These are phyloP conservation scores for Xylariaceae sp. DNA, from an alignment of 2,329 filamentous ascomycete genomes.

Conservation along the genomic window DNA sequence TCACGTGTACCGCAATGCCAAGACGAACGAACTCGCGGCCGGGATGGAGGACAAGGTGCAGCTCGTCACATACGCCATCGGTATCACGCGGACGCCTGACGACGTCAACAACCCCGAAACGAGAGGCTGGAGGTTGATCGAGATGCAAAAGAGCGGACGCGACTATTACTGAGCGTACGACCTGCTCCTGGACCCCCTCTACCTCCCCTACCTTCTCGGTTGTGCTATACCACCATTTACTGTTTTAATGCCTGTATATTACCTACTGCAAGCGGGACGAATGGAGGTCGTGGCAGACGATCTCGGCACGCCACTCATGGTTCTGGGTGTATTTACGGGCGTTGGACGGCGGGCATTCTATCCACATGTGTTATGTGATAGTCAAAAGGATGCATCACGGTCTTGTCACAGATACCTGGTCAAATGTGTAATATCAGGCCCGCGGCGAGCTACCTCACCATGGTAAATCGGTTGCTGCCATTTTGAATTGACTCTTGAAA, in stretches of 20 bases:
- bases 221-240: neutral
- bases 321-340: slow-evolving; percentile 16
- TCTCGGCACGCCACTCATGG: slow-evolving; percentile 23
- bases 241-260: slow-evolving; percentile 17
- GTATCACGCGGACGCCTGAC: slow-evolving; percentile 86
- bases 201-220: too few relatives aligned
- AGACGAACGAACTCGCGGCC: slow-evolving; percentile 80
- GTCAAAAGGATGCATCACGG: slow-evolving; percentile 18
- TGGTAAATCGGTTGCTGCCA: too few relatives aligned
- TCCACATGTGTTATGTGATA: slow-evolving; percentile 20
- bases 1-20: slow-evolving; percentile 90
- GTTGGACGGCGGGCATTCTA: slow-evolving; percentile 14
- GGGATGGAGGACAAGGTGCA: slow-evolving; percentile 99
- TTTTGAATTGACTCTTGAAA: too few relatives aligned
- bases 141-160: slow-evolving; percentile 95
- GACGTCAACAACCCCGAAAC: slow-evolving; percentile 97
- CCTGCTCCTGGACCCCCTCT: too few relatives aligned
- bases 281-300: slow-evolving; percentile 9
- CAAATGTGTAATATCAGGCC: too few relatives aligned
- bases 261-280: slow-evolving; percentile 12
- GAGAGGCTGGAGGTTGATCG: slow-evolving; percentile 91
- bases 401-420: slow-evolving; percentile 7
- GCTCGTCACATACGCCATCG: slow-evolving; percentile 95
- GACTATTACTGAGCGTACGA: slow-evolving; percentile 52
- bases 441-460: too few relatives aligned